These are phyloP conservation scores for Globisporangium cylindrosporum DNA, from an alignment of 352 stramenopile species.

Conservation along the genomic window DNA sequence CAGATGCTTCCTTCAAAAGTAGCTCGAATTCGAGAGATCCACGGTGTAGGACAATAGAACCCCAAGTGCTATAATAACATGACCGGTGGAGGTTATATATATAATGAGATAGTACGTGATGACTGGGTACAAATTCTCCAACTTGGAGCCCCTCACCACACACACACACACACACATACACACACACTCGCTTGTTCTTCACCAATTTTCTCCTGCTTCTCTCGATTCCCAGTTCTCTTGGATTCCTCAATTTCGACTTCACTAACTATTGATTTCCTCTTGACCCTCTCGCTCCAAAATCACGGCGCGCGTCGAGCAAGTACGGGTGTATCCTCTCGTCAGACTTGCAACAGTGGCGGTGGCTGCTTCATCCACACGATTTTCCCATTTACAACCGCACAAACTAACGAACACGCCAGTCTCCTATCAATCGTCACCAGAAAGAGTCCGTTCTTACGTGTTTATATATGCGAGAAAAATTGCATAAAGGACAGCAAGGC, in stretches of 20 bases:
- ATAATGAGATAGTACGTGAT: background rate
- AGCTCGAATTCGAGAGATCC: background rate
- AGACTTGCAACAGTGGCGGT: background rate
- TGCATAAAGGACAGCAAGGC: background rate
- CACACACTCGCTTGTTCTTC: background rate
- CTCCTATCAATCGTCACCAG: background rate
- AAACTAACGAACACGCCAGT: background rate
- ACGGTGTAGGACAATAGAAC: background rate
- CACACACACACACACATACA: background rate
- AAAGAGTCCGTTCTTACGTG: background rate
- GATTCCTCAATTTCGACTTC: background rate
- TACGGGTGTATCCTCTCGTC: background rate
- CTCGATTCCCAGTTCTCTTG: background rate
- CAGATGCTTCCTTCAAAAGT: background rate
- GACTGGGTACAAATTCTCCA: background rate
- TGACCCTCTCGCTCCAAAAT: background rate
- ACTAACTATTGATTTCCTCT: background rate
- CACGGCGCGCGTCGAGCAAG: background rate
- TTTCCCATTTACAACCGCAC: background rate
- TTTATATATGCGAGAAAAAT: background rate
- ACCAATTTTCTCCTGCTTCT: background rate
- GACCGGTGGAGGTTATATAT: background rate
- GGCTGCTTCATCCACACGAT: background rate
- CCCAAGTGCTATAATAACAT: background rate
- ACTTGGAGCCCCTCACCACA: background rate